Percentiles rank a stretch among this genome's conserved stretches.
Evolutionary conservation across 805 yeast genomes (phyloP).

Genomic region (Cephaloascus albidus): DNA sequence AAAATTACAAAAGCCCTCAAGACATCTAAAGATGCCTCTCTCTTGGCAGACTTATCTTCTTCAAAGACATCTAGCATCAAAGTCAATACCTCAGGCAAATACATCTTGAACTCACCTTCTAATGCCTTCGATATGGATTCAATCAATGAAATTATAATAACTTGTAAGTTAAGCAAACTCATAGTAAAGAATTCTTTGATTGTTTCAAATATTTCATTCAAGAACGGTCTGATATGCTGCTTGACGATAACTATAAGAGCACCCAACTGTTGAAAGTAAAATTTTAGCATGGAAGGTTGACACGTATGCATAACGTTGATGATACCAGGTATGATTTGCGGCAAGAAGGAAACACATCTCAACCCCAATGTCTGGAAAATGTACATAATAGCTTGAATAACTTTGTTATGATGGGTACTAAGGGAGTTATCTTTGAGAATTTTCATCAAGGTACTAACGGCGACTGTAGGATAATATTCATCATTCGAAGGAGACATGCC

Average conservation of each 20-base stretch:
- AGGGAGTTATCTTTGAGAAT: constrained; percentile 80
- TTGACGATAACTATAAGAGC: constrained; percentile 74
- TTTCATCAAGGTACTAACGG: constrained; percentile 74
- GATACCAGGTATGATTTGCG: constrained; percentile 83
- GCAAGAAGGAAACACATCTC: constrained; percentile 82
- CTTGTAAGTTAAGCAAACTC: constrained; percentile 51
- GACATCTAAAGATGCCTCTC: constrained; percentile 60
- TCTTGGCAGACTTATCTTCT: constrained; percentile 53
- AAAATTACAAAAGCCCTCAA: constrained; percentile 77
- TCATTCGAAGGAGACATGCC: constrained; percentile 91
- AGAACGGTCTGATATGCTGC: constrained; percentile 80
- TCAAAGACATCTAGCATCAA: constrained; percentile 70
- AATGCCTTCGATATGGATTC: constrained; percentile 81
- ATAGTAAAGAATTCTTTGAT: constrained; percentile 62
- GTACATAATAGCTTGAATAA: constrained; percentile 88
- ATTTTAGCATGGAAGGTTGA: constrained; percentile 71
- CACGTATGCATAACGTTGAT: constrained; percentile 76
- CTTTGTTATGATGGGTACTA: constrained; percentile 80
- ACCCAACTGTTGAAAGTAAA: constrained; percentile 83
- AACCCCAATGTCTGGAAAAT: constrained; percentile 85
- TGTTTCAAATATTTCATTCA: constrained; percentile 64
- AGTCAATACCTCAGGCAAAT: constrained; percentile 70
- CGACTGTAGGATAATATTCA: constrained; percentile 94
- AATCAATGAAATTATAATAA: constrained; percentile 67
- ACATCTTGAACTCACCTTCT: constrained; percentile 86